Base-by-base conservation (phyloP, 495 filamentous ascomycete species). In the Evernia prunastri region DNA sequence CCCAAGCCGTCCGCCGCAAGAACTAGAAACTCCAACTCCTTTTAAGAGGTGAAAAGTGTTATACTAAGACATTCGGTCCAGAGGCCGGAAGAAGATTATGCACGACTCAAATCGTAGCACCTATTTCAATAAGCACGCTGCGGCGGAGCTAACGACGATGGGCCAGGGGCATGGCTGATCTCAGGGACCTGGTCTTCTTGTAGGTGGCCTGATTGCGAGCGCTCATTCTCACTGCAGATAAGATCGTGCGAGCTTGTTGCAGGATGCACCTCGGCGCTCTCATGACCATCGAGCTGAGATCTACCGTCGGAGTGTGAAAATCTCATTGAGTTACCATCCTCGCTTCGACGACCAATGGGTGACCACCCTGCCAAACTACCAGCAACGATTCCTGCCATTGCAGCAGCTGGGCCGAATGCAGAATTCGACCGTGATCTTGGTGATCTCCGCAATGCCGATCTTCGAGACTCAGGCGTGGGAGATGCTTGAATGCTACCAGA, bases 341-440 rank as follows among this genome's bases (percentile, higher is more conserved):
- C 83, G 35, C 78, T 72, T 23, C 70, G 67, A 29, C 82, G 78
- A 61, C 91, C 90, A 61, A 94, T 89, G 0, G 92, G 92, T 57
- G 91, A 95, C 91, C 90, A 96, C 49, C 90, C 90, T 40, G 84
- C 90, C 57, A 96, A 86, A 74, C 87, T 88, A 59, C 90, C 91
- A 42, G 91, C 92, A 63, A 96, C 86, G 57, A 96, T 85, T 66
- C 92, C 92, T 31, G 64, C 64, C 40, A 82, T 80, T 40, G 91
- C 90, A 37, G 89, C 86, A 7, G 90, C 89, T 3, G 90, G 89
- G 13, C 89, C 91, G 56, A 96, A 83, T 3, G 88, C 86, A 1
- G 90, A 95, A 75, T 92, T 96, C 8, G 91, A 95, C 25, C 92
- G 86, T 40, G 92, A 96, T 63, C 92, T 84, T 39, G 82, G 86